These are phyloP conservation scores for Yarrowia keelungensis DNA, from an alignment of 805 yeast species.

Conservation along the genomic window DNA sequence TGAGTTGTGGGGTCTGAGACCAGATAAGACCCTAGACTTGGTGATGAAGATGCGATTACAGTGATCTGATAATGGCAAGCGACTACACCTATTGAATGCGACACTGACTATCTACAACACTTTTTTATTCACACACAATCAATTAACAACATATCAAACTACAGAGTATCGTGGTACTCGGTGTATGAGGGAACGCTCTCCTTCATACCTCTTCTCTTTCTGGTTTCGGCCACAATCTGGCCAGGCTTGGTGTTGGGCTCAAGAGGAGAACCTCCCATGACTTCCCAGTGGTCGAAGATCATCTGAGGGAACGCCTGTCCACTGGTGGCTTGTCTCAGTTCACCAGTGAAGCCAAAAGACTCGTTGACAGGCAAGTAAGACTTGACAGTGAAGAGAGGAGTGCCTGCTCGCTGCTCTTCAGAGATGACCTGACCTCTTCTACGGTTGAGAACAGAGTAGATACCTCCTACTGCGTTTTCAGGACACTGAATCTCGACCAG, in stretches of 20 bases:
- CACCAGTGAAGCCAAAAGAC: constrained; percentile 99
- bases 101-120: not conserved
- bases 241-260: constrained; percentile 82
- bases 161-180: constrained; percentile 65
- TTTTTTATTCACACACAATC: not conserved
- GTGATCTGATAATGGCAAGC: not conserved
- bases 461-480: constrained; percentile 99
- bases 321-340: constrained; percentile 99
- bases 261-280: constrained; percentile 88
- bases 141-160: not conserved
- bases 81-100: not conserved
- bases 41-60: no score
- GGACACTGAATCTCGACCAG: constrained; percentile 99
- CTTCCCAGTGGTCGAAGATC: constrained; percentile 99
- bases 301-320: constrained; percentile 99
- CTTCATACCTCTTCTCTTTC: constrained; percentile 97
- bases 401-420: constrained; percentile 99
- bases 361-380: constrained; percentile 99
- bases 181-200: constrained; percentile 98
- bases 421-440: constrained; percentile 79
- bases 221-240: constrained; percentile 67
- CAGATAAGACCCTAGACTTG: not conserved
- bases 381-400: constrained; percentile 99
- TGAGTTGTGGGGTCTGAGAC: not conserved
- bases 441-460: constrained; percentile 98